Percentiles rank a stretch among this genome's conserved stretches.
Conservation (phyloP, 371 early-diverging fungal species). For the Rhizopus delemar region DNA sequence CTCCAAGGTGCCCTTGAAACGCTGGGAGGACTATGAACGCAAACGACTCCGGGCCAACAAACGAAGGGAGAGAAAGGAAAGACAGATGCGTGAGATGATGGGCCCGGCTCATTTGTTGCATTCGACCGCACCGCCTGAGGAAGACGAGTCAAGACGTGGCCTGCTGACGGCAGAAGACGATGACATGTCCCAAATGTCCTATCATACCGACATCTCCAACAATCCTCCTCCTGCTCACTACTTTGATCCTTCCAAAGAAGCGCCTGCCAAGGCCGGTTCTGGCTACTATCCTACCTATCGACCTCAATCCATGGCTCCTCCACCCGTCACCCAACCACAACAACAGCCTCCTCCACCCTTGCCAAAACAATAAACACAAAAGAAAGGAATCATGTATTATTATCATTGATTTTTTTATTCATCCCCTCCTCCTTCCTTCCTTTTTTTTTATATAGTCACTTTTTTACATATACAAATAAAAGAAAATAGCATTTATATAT, state of each 20-base stretch:
- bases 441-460: no score
- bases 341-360: no score
- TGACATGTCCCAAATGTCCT: constrained; percentile 37
- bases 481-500: no score
- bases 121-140: constrained; percentile 35
- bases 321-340: constrained; percentile 5
- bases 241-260: constrained; percentile 56
- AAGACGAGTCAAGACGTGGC: constrained; percentile 42
- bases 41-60: constrained; percentile 64
- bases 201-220: constrained; percentile 31
- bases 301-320: constrained; percentile 38
- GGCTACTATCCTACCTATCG: constrained; percentile 50
- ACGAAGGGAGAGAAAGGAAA: constrained; percentile 62
- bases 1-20: constrained; percentile 69
- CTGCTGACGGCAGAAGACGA: constrained; percentile 26
- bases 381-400: no score
- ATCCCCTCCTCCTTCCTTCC: no score
- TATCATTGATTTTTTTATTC: no score
- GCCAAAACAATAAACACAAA: no score
- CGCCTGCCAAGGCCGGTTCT: constrained; percentile 45
- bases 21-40: constrained; percentile 89
- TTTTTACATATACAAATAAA: no score
- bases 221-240: constrained; percentile 37
- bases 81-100: constrained; percentile 42
- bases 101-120: constrained; percentile 41